Evolutionary conservation across 208 protist genomes (phyloP).

Genomic region (Leishmania martiniquensis): DNA sequence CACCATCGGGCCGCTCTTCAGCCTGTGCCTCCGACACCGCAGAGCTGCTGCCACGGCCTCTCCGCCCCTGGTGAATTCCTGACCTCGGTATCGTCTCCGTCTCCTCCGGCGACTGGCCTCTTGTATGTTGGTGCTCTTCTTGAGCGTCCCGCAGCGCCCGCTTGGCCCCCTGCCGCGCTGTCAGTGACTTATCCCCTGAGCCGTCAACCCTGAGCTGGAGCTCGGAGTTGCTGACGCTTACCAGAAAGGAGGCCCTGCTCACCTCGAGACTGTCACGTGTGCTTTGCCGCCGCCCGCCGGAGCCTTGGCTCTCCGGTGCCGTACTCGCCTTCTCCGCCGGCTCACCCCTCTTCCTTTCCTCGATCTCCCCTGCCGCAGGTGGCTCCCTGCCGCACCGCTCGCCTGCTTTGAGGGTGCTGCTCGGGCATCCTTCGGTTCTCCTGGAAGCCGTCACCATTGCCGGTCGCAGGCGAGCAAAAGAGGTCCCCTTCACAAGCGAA

Average conservation of each 20-base stretch:
- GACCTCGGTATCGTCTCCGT: neutral
- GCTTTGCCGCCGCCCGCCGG: neutral
- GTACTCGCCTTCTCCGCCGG: neutral
- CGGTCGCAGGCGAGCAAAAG: neutral
- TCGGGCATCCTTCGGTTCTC: neutral
- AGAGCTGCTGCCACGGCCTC: neutral
- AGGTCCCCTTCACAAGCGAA: neutral
- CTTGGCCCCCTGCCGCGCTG: conserved; percentile 1
- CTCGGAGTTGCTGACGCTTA: neutral
- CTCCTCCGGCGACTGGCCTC: neutral
- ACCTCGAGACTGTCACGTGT: neutral
- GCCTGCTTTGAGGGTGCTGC: neutral
- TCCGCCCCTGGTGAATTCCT: neutral
- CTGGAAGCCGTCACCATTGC: neutral
- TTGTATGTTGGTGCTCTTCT: neutral
- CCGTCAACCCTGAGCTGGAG: conserved; percentile 1
- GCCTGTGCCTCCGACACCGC: neutral
- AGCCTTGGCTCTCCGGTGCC: neutral
- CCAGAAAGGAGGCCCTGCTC: conserved; percentile 7
- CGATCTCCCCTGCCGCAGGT: neutral
- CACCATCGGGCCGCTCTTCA: neutral
- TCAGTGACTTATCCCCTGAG: conserved; percentile 9
- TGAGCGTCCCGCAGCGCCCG: neutral
- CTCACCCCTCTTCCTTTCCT: neutral
- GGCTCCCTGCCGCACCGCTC: neutral